These are phyloP conservation scores for Hyaloscypha variabilis DNA, from an alignment of 495 filamentous ascomycete species.

Conservation along the genomic window DNA sequence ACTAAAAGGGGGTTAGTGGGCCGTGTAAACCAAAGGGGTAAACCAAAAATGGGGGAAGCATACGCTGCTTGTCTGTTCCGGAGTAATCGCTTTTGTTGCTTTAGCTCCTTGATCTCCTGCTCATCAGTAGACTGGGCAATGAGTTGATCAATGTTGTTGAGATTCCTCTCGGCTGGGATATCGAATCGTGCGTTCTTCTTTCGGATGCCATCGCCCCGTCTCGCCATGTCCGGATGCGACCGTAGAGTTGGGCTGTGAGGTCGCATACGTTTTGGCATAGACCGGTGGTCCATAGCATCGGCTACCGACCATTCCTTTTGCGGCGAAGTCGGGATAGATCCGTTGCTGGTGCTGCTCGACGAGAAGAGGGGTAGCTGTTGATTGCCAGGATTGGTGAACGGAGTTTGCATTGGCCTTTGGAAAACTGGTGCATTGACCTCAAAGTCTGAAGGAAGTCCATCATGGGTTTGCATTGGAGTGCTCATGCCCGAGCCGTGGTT, in stretches of 20 bases:
- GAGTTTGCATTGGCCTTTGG: slow-evolving; percentile 51
- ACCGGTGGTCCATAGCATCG: slow-evolving; percentile 58
- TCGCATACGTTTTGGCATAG: slow-evolving; percentile 71
- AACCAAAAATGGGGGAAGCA: slow-evolving; percentile 41
- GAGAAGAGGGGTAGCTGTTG: slow-evolving; percentile 54
- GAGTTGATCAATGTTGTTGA: slow-evolving; percentile 92
- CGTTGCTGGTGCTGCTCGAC: slow-evolving; percentile 42
- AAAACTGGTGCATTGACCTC: slow-evolving; percentile 50
- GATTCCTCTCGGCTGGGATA: slow-evolving; percentile 89
- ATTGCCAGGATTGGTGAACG: slow-evolving; percentile 49
- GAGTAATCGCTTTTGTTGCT: slow-evolving; percentile 95
- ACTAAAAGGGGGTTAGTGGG: slow-evolving; percentile 49
- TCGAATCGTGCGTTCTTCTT: slow-evolving; percentile 99
- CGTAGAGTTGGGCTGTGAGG: slow-evolving; percentile 72
- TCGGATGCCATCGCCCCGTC: slow-evolving; percentile 84
- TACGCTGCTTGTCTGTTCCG: slow-evolving; percentile 96
- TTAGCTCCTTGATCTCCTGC: slow-evolving; percentile 94
- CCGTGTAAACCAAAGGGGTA: slow-evolving; percentile 25
- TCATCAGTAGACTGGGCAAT: slow-evolving; percentile 89
- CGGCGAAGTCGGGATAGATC: slow-evolving; percentile 52
- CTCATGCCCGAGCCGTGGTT: slow-evolving; percentile 33
- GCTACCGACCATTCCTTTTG: slow-evolving; percentile 57
- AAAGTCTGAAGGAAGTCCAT: slow-evolving; percentile 65
- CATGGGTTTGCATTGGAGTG: slow-evolving; percentile 54
- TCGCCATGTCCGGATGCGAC: slow-evolving; percentile 76